Evolutionary conservation across 208 protist species (phyloP), one percentile per base, ranked within the genome.

Genomic region (Trypanosoma platydactyli): DNA sequence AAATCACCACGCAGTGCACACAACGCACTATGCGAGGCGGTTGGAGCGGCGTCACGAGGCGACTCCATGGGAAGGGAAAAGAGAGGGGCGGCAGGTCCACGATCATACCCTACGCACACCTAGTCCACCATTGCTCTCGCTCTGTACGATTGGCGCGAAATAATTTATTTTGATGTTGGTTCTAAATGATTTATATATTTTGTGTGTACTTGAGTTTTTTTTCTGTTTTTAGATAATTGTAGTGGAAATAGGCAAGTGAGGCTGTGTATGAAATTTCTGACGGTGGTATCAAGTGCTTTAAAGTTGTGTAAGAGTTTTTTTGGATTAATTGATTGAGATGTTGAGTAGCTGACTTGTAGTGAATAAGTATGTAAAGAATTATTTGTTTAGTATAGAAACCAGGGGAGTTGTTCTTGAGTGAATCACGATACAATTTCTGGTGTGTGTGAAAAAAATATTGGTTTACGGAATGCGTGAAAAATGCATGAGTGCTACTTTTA

Each of bases 1-100:
- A 60, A 33, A 60, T 60, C 57, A 41, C 57, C 40, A 29, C 55
- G 55, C 55, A 60, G 55, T 60, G 40, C 55, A 60, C 55, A 24
- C 13, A 29, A 6, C 12, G 29, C 20, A 11, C 18, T 5, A 25
- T 60, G 55, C 40, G 38, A 29, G 40, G 55, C 55, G 55, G 55
- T 60, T 60, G 55, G 55, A 48, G 40, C 35, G 38, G 38, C 22
- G 55, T 60, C 55, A n/a, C 0, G 40, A 27, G 40, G 16, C 50
- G 33, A 38, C 15, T 18, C 16, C 3, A 11, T 16, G 15, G 16
- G 33, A 22, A 45, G n/a, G 42, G 2, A 18, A 7, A 12, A 40
- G 13, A 18, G 25, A 29, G 9, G 22, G n/a, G n/a, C n/a, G n/a
- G n/a, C n/a, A n/a, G n/a, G n/a, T n/a, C n/a, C n/a, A 5, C 49